phyloP scores from a whole-genome alignment of 495 filamentous ascomycete species.

The Trichoderma virens region DNA sequence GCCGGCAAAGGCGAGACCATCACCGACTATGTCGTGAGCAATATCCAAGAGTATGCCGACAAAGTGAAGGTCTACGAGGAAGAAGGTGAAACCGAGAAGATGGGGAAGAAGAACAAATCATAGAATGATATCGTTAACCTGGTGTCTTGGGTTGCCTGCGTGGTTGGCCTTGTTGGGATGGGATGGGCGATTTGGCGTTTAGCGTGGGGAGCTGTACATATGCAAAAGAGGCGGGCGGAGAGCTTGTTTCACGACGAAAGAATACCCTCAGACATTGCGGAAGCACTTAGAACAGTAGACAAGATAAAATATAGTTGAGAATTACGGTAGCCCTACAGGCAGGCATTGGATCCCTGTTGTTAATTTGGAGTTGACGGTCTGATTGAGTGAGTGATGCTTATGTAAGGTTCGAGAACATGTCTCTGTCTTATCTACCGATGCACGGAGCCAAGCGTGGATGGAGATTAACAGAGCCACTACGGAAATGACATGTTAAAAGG shows the following conservation, averaged over 20 bases:
- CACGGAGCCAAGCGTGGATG: too few species aligned
- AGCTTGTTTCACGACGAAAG: neutral
- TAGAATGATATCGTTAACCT: neutral
- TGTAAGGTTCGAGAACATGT: too few species aligned
- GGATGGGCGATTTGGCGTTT: neutral
- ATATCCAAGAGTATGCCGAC: slow-evolving; percentile 72
- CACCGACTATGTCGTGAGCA: slow-evolving; percentile 65
- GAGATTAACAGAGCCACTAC: too few species aligned
- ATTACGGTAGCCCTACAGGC: too few species aligned
- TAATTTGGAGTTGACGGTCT: too few species aligned
- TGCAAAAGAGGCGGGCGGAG: neutral
- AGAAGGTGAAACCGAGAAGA: slow-evolving; percentile 11
- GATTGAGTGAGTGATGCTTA: too few species aligned
- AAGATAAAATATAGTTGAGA: neutral
- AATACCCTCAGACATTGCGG: neutral
- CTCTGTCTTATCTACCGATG: too few species aligned
- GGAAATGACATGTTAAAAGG: too few species aligned
- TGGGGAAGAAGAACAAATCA: slow-evolving; percentile 4
- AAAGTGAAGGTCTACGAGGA: slow-evolving; percentile 63
- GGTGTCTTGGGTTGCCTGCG: neutral
- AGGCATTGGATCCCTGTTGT: too few species aligned
- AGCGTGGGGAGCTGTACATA: neutral
- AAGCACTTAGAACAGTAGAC: neutral
- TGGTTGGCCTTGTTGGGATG: neutral
- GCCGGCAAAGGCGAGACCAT: slow-evolving; percentile 81